Evolutionary conservation across 1,284 basidiomycete genomes (phyloP).

Genomic region (Apiotrichum gracile): DNA sequence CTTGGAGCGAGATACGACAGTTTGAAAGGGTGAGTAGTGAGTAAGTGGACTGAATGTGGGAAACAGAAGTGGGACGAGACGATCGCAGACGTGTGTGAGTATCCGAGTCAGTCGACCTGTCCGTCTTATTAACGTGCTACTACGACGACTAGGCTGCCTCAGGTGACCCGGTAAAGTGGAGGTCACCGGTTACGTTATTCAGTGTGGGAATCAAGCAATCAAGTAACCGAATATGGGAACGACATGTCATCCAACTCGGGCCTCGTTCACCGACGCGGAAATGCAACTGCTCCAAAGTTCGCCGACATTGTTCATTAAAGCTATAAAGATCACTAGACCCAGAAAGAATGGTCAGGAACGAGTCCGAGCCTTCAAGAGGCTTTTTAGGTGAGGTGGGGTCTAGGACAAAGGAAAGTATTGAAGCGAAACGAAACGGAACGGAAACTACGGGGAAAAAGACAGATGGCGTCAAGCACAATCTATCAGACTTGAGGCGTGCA

Average conservation of each 20-base stretch:
- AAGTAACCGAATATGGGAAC: neutral
- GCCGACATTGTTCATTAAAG: neutral
- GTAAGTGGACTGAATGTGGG: neutral
- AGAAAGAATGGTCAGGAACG: neutral
- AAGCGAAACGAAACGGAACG: constrained; percentile 3
- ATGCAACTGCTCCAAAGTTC: neutral
- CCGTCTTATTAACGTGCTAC: too few species aligned
- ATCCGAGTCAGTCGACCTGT: too few species aligned
- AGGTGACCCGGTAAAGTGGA: too few species aligned
- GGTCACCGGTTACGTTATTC: too few species aligned
- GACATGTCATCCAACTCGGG: neutral
- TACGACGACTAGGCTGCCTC: neutral
- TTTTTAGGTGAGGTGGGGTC: constrained; percentile 1
- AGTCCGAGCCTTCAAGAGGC: neutral
- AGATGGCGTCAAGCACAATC: constrained; percentile 1
- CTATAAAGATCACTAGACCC: neutral
- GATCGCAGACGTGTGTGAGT: too few species aligned
- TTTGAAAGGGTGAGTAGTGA: neutral
- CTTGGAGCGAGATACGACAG: neutral
- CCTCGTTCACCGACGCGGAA: too few species aligned
- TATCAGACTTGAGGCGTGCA: neutral
- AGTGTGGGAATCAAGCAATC: neutral
- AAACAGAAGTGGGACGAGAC: neutral
- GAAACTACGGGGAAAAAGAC: neutral
- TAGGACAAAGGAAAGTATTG: neutral